Conservation (phyloP, 129 eudicot species). For the Tanacetum coccineum region DNA sequence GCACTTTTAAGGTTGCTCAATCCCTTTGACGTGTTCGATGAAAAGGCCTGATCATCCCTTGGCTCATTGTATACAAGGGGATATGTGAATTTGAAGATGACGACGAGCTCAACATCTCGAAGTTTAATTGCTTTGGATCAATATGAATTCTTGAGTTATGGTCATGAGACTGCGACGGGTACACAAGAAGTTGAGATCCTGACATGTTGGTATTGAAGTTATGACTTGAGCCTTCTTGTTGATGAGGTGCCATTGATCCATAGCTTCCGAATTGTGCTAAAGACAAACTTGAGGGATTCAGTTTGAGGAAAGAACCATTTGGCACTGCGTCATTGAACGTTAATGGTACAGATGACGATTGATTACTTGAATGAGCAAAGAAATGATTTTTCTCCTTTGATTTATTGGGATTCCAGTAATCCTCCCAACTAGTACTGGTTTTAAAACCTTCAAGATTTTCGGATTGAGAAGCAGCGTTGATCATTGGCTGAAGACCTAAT, state of each 20-base stretch:
- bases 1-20: conserved; percentile 23
- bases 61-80: conserved; percentile 35
- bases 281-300: conserved; percentile 59
- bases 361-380: conserved; percentile 26
- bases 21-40: conserved; percentile 39
- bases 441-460: conserved; percentile 23
- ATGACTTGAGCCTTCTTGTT: conserved; percentile 30
- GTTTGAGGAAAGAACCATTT: conserved; percentile 41
- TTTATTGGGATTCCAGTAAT: conserved; percentile 24
- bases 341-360: conserved; percentile 26
- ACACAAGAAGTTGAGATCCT: conserved; percentile 37
- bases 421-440: conserved; percentile 33
- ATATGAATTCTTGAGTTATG: conserved; percentile 25
- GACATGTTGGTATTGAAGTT: conserved; percentile 32
- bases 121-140: conserved; percentile 36
- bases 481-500: conserved; percentile 30
- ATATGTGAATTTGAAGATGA: conserved; percentile 35
- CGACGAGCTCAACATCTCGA: conserved; percentile 46
- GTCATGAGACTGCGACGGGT: conserved; percentile 33
- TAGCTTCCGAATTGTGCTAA: conserved; percentile 35
- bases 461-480: conserved; percentile 29
- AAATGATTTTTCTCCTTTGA: conserved; percentile 40
- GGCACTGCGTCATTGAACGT: conserved; percentile 39
- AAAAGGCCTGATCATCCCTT: conserved; percentile 46
- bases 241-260: conserved; percentile 33